Evolutionary conservation across 192 early-diverging fungal species (phyloP).

Genomic region (Mortierella alpina): DNA sequence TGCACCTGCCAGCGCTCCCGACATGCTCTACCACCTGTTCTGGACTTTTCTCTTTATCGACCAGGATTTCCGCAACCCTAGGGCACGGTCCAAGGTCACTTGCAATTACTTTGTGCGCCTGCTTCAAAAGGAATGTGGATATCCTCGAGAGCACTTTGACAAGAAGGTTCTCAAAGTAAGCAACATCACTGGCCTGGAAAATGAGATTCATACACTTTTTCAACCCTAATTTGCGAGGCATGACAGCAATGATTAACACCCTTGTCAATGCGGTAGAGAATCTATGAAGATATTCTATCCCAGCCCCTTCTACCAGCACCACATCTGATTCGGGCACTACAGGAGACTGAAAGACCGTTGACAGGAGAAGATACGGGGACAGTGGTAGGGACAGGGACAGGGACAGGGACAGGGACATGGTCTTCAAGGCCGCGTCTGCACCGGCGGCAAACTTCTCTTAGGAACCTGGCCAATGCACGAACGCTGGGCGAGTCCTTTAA

Average conservation of each 20-base stretch:
- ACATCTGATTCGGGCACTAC: slow-evolving; percentile 26
- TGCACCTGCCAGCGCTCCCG: slow-evolving; percentile 24
- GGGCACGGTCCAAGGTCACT: slow-evolving; percentile 32
- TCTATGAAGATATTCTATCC: slow-evolving; percentile 44
- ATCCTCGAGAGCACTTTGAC: slow-evolving; percentile 39
- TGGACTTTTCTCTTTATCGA: slow-evolving; percentile 54
- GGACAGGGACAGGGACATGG: not conserved
- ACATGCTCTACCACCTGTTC: slow-evolving; percentile 37
- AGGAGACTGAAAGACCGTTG: not conserved
- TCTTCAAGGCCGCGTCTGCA: not conserved
- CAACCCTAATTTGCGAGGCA: not conserved
- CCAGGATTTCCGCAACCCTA: slow-evolving; percentile 47
- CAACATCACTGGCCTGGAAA: not conserved
- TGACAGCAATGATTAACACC: not conserved
- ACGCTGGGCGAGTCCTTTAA: slow-evolving; percentile 17
- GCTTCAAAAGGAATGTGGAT: slow-evolving; percentile 37
- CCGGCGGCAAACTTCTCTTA: slow-evolving; percentile 17
- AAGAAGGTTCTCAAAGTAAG: slow-evolving; percentile 46
- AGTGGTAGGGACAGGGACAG: not conserved
- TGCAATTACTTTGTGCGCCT: slow-evolving; percentile 44
- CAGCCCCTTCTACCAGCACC: slow-evolving; percentile 43
- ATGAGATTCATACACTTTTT: not conserved
- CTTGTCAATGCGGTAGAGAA: slow-evolving; percentile 17
- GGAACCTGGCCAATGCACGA: slow-evolving; percentile 12
- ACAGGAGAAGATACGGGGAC: not conserved